Base-by-base conservation (phyloP, 2,329 filamentous ascomycete genomes). In the Canariomyces notabilis region DNA sequence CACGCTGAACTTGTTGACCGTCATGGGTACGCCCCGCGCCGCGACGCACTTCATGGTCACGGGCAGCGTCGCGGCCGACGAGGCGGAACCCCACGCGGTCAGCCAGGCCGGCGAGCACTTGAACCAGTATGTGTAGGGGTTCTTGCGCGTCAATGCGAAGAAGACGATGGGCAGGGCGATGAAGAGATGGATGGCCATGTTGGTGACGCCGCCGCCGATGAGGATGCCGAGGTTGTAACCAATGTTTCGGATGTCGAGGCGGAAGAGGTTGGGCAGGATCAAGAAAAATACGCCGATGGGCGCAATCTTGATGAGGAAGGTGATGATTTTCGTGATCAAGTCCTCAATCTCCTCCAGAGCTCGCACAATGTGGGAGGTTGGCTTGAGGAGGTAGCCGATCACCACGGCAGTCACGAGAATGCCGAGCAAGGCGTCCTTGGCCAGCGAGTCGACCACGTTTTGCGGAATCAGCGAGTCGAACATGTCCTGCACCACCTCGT, bases 251-350 rank as follows among this genome's bases (percentile, higher is more conserved):
- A 77, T 68, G 49, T 75, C 61, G 19, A 77, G 68, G 33, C 63
- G 68, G 61, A 76, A 69, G 34, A 77, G 57, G 54, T 77, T 77
- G 33, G 72, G 65, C 48, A 77, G 57, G 51, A 77, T 76, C 31
- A 76, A 61, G 60, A 73, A 76, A 60, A 77, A 77, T 43, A 77
- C 72, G 53, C 74, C 74, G 22, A 75, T 63, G 1, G 74, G 74
- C 0, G 74, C 73, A 5, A 70, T 48, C 46, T 72, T 63, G 60
- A 77, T 76, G 23, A 77, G 61, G 37, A 68, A 70, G 1, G 64
- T 69, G 42, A 54, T 54, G 42, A 54, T 42, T 7, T 23, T 31
- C 20, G 47, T 52, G 42, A 54, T 52, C 11, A 77, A 68, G 14
- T 59, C 59, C 50, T 77, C 73, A 29, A 77, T 61, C 55, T 77